Base-by-base conservation (phyloP, 2,329 filamentous ascomycete genomes). In the Stylonectria norvegica region DNA sequence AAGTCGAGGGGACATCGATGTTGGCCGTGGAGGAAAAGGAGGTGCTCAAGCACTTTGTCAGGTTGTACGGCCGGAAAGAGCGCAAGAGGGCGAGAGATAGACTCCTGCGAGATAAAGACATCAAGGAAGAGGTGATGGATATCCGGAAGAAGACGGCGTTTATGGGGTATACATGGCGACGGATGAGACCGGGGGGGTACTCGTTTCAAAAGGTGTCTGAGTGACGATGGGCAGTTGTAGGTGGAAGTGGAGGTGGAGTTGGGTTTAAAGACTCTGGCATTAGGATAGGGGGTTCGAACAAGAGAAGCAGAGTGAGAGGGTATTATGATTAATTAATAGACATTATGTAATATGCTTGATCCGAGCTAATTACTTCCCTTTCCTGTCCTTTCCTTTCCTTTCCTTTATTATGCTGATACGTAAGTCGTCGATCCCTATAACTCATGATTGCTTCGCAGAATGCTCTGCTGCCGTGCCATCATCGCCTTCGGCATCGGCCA, bases 131-230 rank as follows among this genome's bases (percentile, higher is more conserved):
- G 12, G 89, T 85, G n/a, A 69, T 97, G 63, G 81, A 87, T 51
- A 75, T 93, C 49, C 78, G 93, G 43, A 95, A 91, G 65, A 78
- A 76, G 60, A 85, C 79, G 18, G 89, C 89, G 0, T 97, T 97
- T 63, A 66, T 94, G 46, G 91, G 91, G 1, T 98, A 98, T 61
- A 88, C 86, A 2, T 97, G 93, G 72, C 78, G 81, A 10, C 71
- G 81, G 43, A 64, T 64, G 58, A 57, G 61, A 25, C 62, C 63
- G 1, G 55, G 55, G 8, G 58, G 61, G 3, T 66, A 62, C 35
- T 43, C 49, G n/a, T 42, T 52, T 6, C 30, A 41, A 27, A 42
- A 38, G 38, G 15, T 29, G n/a, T 15, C 15, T 5, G 46, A 45
- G 25, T n/a, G 34, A 28, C 20, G 20, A 16, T 6, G 37, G 16